phyloP scores from a whole-genome alignment of 345 rosid species.

The Sonneratia alba region DNA sequence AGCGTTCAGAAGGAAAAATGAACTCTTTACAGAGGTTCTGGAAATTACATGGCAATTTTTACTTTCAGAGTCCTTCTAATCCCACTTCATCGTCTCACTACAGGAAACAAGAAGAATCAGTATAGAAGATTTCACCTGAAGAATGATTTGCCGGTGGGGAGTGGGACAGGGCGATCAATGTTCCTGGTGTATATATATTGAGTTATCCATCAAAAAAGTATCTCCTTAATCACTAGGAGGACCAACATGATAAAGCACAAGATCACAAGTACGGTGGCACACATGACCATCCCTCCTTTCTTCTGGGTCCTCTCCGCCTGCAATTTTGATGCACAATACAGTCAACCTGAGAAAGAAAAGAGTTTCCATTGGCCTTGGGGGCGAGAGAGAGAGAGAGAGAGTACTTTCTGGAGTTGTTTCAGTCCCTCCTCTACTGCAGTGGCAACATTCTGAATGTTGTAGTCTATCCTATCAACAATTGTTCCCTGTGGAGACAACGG shows the following conservation, averaged over 20 bases:
- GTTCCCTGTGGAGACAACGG: slow-evolving; percentile 55
- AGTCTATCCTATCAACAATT: slow-evolving; percentile 91
- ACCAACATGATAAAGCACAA: slow-evolving; percentile 89
- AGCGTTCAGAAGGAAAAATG: not conserved
- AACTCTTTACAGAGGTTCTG: not conserved
- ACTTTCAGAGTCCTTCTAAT: not conserved
- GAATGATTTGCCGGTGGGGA: not conserved
- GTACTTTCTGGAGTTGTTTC: slow-evolving; percentile 83
- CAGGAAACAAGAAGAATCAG: not conserved
- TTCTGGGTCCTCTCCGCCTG: slow-evolving; percentile 97
- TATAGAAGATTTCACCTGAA: not conserved
- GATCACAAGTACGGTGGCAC: slow-evolving; percentile 74
- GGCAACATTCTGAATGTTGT: slow-evolving; percentile 84
- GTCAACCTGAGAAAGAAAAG: not conserved
- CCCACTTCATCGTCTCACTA: not conserved
- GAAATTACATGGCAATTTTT: not conserved
- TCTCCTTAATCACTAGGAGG: slow-evolving; percentile 72
- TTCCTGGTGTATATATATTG: not conserved
- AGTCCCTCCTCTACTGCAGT: slow-evolving; percentile 86
- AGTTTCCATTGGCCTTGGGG: not conserved
- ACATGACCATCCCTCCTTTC: slow-evolving; percentile 98
- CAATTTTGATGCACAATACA: not conserved
- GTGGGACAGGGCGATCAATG: not conserved
- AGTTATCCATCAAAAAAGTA: slow-evolving; percentile 38
- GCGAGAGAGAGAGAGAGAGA: not conserved